Evolutionary conservation across 805 yeast genomes (phyloP).

Genomic region (Starmerella potacharoeniae): DNA sequence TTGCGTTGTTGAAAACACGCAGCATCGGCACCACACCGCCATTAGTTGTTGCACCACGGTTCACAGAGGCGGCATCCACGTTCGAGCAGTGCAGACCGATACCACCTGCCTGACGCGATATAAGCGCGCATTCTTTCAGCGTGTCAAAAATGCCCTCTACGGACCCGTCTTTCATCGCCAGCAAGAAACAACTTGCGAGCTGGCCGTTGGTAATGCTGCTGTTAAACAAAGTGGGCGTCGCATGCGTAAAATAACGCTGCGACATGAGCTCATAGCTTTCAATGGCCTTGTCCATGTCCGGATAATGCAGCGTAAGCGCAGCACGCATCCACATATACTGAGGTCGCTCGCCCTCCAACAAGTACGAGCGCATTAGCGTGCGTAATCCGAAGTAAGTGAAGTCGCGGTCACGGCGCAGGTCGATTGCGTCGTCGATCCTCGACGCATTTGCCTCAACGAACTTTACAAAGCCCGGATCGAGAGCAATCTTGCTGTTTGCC

Average conservation of each 20-base stretch:
- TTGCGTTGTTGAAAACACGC: constrained; percentile 84
- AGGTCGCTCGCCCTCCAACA: constrained; percentile 69
- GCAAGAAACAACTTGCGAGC: constrained; percentile 79
- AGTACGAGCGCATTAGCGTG: constrained; percentile 70
- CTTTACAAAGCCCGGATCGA: constrained; percentile 44
- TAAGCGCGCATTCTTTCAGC: constrained; percentile 70
- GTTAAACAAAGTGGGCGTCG: constrained; percentile 86
- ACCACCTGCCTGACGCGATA: constrained; percentile 90
- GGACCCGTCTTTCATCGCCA: constrained; percentile 84
- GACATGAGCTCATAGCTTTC: constrained; percentile 84
- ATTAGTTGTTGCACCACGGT: constrained; percentile 45
- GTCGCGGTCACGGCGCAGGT: constrained; percentile 54
- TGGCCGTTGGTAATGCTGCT: constrained; percentile 59
- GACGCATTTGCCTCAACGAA: constrained; percentile 48
- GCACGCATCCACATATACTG: constrained; percentile 82
- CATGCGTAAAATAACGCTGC: constrained; percentile 70
- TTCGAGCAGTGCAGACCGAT: constrained; percentile 81
- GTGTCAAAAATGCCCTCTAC: constrained; percentile 88
- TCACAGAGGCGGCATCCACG: constrained; percentile 56
- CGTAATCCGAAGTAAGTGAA: constrained; percentile 78
- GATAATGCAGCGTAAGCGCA: constrained; percentile 67
- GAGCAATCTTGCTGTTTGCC: constrained; percentile 12
- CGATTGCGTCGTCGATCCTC: constrained; percentile 54
- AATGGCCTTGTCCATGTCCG: constrained; percentile 44
- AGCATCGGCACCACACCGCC: constrained; percentile 89